A percentile compares a stretch with the other conserved stretches of the same genome.
Conservation (phyloP, 75 land plant species). For the Selaginella tamariscina region DNA sequence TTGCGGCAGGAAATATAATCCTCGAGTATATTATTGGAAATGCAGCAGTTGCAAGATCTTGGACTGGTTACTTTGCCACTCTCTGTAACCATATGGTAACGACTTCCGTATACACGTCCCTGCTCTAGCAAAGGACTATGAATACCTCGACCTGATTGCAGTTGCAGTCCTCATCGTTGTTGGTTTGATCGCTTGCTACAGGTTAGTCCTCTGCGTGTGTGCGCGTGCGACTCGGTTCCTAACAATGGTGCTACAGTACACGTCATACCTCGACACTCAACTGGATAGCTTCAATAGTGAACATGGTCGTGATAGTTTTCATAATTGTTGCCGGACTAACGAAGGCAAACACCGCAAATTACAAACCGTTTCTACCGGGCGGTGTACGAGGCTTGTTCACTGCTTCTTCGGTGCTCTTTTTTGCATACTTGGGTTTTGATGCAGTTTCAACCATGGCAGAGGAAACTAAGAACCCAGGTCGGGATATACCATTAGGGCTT, state of each 20-base stretch:
- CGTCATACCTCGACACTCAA: constrained; percentile 41
- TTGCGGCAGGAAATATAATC: constrained; percentile 70
- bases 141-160: constrained; percentile 47
- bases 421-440: constrained; percentile 52
- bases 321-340: constrained; percentile 52
- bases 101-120: constrained; percentile 38
- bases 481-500: constrained; percentile 50
- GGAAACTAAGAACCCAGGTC: constrained; percentile 45
- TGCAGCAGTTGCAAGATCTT: constrained; percentile 62
- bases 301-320: constrained; percentile 37
- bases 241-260: too few species aligned
- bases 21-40: constrained; percentile 52
- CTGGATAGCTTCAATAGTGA: constrained; percentile 39
- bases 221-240: constrained; percentile 19
- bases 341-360: constrained; percentile 32
- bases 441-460: constrained; percentile 60
- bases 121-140: constrained; percentile 1
- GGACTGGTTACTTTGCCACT: constrained; percentile 73
- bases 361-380: background rate
- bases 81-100: constrained; percentile 32
- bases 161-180: constrained; percentile 37
- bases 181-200: constrained; percentile 28
- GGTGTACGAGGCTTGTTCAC: constrained; percentile 28
- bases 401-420: constrained; percentile 48
- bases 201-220: too few species aligned